Evolutionary conservation across 257 asterid genomes (phyloP).

Genomic region (Datura wrightii): DNA sequence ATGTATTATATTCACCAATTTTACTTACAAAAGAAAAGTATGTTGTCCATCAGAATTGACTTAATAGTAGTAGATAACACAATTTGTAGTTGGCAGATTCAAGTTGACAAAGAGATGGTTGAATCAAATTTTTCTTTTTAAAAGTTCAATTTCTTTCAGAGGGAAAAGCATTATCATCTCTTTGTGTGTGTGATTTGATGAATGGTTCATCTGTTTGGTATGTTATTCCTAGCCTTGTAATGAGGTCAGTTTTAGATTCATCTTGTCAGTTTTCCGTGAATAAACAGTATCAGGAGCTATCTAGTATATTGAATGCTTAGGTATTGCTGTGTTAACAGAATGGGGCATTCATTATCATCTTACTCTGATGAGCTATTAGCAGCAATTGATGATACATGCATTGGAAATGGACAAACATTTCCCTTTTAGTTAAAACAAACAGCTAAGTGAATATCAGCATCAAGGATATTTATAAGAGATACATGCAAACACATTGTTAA

Average conservation of each 20-base stretch:
- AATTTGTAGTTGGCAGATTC: not conserved
- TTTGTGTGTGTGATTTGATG: not conserved
- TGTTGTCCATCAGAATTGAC: not conserved
- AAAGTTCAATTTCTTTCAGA: too few species aligned
- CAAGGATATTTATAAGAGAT: slow-evolving; percentile 14
- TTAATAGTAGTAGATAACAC: not conserved
- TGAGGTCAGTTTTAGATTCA: slow-evolving; percentile 17
- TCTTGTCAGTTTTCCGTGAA: not conserved
- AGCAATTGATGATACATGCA: not conserved
- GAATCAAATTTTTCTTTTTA: too few species aligned
- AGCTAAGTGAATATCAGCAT: slow-evolving; percentile 10
- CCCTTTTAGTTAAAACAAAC: not conserved
- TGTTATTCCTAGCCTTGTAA: not conserved
- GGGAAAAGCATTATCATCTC: not conserved
- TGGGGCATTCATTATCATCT: slow-evolving; percentile 4
- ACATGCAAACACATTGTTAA: not conserved
- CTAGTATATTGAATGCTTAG: not conserved
- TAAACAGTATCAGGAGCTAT: not conserved
- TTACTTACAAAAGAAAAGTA: not conserved
- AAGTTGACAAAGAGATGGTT: too few species aligned
- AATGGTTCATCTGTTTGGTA: slow-evolving; percentile 22
- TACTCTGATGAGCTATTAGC: slow-evolving; percentile 8
- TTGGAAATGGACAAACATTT: not conserved
- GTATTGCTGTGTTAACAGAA: not conserved
- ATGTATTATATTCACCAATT: not conserved